These are phyloP conservation scores for Vitis vinifera DNA, from an alignment of 164 flowering plant genomes.

Conservation along the genomic window DNA sequence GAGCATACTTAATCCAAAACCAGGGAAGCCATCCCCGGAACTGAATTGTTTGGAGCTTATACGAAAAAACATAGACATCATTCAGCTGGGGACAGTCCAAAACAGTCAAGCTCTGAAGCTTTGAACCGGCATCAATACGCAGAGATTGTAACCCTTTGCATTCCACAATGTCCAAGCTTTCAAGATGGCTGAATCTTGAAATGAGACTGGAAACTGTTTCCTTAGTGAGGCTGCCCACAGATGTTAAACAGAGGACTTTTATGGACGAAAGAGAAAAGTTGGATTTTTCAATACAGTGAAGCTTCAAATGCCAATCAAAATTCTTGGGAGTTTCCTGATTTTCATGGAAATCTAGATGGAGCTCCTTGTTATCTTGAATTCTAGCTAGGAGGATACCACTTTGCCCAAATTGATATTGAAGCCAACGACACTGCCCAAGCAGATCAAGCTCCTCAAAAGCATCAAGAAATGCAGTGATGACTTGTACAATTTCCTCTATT, in stretches of 20 bases:
- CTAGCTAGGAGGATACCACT: conserved; percentile 11
- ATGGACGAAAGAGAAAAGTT: too few relatives aligned
- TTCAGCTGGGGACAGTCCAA: conserved; percentile 5
- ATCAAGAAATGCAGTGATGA: conserved; percentile 8
- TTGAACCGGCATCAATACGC: background rate
- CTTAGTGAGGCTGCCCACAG: background rate
- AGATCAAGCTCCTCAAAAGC: conserved; percentile 19
- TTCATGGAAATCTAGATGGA: conserved; percentile 21
- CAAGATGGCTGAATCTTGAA: background rate
- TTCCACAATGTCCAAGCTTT: background rate
- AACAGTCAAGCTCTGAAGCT: background rate
- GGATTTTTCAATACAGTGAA: background rate
- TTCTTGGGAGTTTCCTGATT: conserved; percentile 2
- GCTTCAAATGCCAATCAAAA: conserved; percentile 17
- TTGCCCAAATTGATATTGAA: conserved; percentile 17
- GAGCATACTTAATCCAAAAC: too few relatives aligned
- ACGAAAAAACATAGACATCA: background rate
- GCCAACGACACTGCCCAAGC: conserved; percentile 10
- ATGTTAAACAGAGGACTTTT: background rate
- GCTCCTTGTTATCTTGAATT: conserved; percentile 13
- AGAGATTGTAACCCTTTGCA: conserved; percentile 1
- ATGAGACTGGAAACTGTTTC: background rate
- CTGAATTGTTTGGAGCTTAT: background rate
- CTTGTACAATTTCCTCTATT: conserved; percentile 8
- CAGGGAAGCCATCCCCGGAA: conserved; percentile 1